Percentiles rank a stretch among this genome's conserved stretches.
Conservation (phyloP, 1,284 basidiomycete species). For the Thecaphora thlaspeos region DNA sequence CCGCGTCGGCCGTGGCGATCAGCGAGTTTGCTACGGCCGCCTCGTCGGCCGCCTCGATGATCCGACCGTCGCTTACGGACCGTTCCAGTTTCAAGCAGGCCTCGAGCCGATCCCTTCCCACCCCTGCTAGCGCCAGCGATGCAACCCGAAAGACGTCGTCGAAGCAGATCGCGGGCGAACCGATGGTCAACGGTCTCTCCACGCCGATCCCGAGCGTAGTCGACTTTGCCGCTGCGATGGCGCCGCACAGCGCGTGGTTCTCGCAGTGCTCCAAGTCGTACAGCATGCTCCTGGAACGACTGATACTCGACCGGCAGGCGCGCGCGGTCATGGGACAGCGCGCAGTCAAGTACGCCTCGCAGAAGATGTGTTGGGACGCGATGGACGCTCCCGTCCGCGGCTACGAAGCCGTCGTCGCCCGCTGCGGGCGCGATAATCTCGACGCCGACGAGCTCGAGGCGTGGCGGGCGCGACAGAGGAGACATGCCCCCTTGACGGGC, state of each 20-base stretch:
- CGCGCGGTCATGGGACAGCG: constrained; percentile 60
- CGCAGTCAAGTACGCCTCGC: constrained; percentile 58
- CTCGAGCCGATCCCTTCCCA: no score
- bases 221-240: constrained; percentile 56
- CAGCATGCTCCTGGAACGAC: constrained; percentile 59
- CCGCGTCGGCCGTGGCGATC: constrained; percentile 8
- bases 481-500: constrained; percentile 45
- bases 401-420: constrained; percentile 59
- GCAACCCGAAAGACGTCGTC: no score
- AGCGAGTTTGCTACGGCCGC: constrained; percentile 32
- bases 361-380: constrained; percentile 64
- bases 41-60: constrained; percentile 4
- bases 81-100: no score
- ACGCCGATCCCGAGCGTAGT: constrained; percentile 34
- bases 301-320: constrained; percentile 56
- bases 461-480: constrained; percentile 40
- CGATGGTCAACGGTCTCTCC: constrained; percentile 14
- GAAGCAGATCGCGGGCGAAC: not conserved
- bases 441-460: constrained; percentile 51
- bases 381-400: constrained; percentile 64
- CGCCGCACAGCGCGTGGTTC: constrained; percentile 56
- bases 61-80: constrained; percentile 5
- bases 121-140: no score
- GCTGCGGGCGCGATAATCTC: constrained; percentile 33
- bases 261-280: constrained; percentile 59